Percentiles rank a stretch among this genome's conserved stretches.
phyloP scores from a whole-genome alignment of 352 stramenopile genomes.

The Globisporangium cylindrosporum region DNA sequence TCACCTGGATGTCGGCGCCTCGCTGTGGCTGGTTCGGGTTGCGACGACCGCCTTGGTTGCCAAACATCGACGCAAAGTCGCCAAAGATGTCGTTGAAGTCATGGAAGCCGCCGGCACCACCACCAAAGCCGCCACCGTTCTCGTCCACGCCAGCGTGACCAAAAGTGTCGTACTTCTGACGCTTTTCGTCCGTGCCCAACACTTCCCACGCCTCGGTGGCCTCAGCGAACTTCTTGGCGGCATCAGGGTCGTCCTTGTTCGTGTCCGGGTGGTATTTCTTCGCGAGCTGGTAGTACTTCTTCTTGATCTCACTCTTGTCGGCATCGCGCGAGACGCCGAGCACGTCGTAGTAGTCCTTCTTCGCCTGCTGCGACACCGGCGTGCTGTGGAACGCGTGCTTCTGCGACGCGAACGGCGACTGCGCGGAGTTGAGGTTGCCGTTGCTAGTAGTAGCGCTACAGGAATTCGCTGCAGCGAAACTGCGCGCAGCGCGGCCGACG shows the following conservation, averaged over 20 bases:
- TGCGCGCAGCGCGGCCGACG: constrained; percentile 9
- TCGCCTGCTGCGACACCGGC: constrained; percentile 42
- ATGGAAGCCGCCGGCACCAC: constrained; percentile 52
- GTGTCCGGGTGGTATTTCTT: constrained; percentile 98
- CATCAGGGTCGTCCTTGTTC: constrained; percentile 92
- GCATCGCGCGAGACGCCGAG: constrained; percentile 88
- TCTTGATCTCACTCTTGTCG: constrained; percentile 96
- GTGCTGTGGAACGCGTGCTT: constrained; percentile 64
- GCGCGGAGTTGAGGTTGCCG: background rate
- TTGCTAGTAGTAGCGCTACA: background rate
- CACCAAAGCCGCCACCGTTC: constrained; percentile 71
- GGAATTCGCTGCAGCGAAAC: constrained; percentile 9
- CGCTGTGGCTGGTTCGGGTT: constrained; percentile 75
- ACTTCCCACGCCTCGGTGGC: constrained; percentile 94
- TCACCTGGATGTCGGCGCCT: constrained; percentile 93
- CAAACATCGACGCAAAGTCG: constrained; percentile 83
- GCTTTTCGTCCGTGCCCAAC: constrained; percentile 91
- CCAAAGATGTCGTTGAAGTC: constrained; percentile 91
- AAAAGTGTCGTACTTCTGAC: constrained; percentile 93
- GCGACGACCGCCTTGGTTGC: constrained; percentile 49
- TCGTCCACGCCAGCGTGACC: constrained; percentile 94
- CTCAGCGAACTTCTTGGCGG: constrained; percentile 92
- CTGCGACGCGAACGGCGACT: constrained; percentile 13
- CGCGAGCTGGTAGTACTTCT: constrained; percentile 96
- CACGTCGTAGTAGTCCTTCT: constrained; percentile 97